Percentiles rank a stretch among this genome's conserved stretches.
These are phyloP conservation scores for Malus hybrid DNA, from an alignment of 331 rosid genomes.

Conservation along the genomic window DNA sequence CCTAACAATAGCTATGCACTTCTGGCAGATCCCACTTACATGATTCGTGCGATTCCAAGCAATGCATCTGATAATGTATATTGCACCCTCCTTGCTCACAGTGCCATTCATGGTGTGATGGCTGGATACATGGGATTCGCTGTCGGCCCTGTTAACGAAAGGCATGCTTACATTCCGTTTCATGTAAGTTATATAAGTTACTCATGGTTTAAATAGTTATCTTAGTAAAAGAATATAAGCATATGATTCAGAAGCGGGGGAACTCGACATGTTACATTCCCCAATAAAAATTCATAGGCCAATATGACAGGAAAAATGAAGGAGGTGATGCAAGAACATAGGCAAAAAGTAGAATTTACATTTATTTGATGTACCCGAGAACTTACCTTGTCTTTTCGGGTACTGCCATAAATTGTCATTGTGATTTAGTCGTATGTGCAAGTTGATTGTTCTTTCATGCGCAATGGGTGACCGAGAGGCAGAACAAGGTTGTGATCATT, in stretches of 20 bases:
- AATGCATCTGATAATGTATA: constrained; percentile 47
- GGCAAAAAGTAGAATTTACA: not conserved
- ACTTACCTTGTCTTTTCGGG: not conserved
- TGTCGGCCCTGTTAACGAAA: constrained; percentile 40
- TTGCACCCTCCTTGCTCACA: constrained; percentile 53
- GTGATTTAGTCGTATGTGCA: not conserved
- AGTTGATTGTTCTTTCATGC: not conserved
- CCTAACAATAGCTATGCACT: not conserved
- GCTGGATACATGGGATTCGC: constrained; percentile 53
- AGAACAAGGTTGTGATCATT: constrained; percentile 43
- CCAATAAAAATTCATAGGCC: not conserved
- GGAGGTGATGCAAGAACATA: not conserved
- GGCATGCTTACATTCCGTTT: constrained; percentile 53
- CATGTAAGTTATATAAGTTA: constrained; percentile 20
- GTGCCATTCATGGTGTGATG: constrained; percentile 54
- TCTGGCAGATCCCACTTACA: constrained; percentile 15
- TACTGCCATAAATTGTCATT: not conserved
- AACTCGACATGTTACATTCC: not conserved
- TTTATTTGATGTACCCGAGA: not conserved
- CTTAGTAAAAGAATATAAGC: not conserved
- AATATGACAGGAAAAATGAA: not conserved
- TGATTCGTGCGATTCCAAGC: constrained; percentile 33
- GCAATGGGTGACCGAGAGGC: constrained; percentile 35
- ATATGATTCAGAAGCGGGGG: not conserved
- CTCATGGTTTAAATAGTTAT: not conserved